Percentiles rank a stretch among this genome's conserved stretches.
These are phyloP conservation scores for Chlamydomonas incerta DNA, from an alignment of 139 green algal species.

Conservation along the genomic window DNA sequence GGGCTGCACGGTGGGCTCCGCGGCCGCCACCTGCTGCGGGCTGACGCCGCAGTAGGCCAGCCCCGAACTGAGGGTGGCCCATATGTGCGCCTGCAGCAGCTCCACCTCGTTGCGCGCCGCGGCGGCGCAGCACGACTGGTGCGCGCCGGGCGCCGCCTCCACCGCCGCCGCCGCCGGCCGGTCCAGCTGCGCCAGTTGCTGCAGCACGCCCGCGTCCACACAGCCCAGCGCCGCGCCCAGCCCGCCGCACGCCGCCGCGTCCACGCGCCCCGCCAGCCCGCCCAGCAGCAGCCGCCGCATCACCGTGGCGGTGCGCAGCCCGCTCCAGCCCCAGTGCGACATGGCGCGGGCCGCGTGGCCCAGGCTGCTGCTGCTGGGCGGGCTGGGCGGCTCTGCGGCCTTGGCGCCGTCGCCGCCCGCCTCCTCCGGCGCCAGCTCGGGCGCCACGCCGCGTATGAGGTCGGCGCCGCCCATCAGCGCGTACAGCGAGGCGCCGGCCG, in stretches of 20 bases:
- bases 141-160: no score
- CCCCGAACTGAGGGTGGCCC: background rate
- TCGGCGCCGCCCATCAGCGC: background rate
- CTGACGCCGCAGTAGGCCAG: background rate
- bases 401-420: no score
- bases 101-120: constrained; percentile 16
- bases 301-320: constrained; percentile 13
- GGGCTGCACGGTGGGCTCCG: no score
- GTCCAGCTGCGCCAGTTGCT: no score
- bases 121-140: background rate
- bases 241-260: background rate
- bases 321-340: constrained; percentile 15
- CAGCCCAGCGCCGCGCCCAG: background rate
- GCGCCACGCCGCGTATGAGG: no score
- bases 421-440: no score
- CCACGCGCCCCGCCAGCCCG: background rate
- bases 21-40: no score
- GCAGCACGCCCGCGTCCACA: background rate
- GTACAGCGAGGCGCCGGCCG: background rate
- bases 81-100: constrained; percentile 39
- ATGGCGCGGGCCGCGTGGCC: no score
- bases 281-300: constrained; percentile 16
- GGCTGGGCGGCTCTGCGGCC: no score
- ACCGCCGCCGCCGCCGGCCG: no score
- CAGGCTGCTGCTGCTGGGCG: no score